phyloP scores from a whole-genome alignment of 2,329 filamentous ascomycete species.

The Talaromyces islandicus region DNA sequence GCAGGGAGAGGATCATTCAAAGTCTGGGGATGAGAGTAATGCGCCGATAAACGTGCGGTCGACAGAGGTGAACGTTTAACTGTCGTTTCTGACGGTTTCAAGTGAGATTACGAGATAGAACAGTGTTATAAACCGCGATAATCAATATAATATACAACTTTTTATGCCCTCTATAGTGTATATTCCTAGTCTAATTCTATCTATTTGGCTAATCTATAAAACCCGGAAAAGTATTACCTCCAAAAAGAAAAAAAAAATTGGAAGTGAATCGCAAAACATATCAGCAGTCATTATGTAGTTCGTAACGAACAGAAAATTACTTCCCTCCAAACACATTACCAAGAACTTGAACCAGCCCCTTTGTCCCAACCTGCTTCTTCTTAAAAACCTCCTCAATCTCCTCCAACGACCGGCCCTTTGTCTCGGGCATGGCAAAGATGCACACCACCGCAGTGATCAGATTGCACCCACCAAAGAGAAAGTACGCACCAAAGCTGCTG shows the following conservation, averaged over 20 bases:
- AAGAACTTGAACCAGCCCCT: constrained; percentile 5
- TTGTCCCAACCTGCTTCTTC: background rate
- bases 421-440: constrained; percentile 46
- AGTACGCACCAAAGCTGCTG: constrained; percentile 41
- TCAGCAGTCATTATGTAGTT: background rate
- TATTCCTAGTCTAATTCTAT: background rate
- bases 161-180: background rate
- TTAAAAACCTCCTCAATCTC: constrained; percentile 46
- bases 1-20: background rate
- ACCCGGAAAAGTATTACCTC: too few relatives aligned
- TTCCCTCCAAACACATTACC: background rate
- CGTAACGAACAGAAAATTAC: background rate
- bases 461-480: constrained; percentile 40
- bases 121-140: background rate
- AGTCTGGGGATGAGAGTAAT: background rate
- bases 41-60: constrained; percentile 2
- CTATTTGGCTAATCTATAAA: background rate
- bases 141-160: background rate
- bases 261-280: background rate
- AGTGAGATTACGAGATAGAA: too few relatives aligned
- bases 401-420: constrained; percentile 43
- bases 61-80: constrained; percentile 1
- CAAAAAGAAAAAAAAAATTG: too few relatives aligned
- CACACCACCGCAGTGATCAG: constrained; percentile 35
- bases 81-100: background rate